These are phyloP conservation scores for Orbilia blumenaviensis DNA, from an alignment of 2,329 filamentous ascomycete species.

Conservation along the genomic window DNA sequence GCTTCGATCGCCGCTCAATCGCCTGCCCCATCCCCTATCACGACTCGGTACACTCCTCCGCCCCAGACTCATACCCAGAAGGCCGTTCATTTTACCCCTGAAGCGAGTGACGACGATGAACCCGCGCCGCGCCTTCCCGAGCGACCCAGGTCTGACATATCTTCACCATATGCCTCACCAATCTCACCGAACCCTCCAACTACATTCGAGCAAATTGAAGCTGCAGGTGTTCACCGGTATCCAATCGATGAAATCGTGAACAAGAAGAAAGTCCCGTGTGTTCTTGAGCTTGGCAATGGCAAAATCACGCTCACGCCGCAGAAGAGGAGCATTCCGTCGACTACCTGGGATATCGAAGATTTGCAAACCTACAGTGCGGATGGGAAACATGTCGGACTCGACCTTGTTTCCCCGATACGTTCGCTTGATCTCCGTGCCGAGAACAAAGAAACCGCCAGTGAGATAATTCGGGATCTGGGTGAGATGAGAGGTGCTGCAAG, in stretches of 20 bases:
- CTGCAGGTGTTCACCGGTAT: slow-evolving; percentile 55
- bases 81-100: slow-evolving; percentile 49
- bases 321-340: slow-evolving; percentile 80
- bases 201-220: slow-evolving; percentile 52
- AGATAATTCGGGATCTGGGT: slow-evolving; percentile 86
- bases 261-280: slow-evolving; percentile 58
- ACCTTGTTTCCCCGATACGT: slow-evolving; percentile 89
- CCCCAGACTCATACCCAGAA: slow-evolving; percentile 43
- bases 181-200: slow-evolving; percentile 41
- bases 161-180: slow-evolving; percentile 38
- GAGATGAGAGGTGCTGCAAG: slow-evolving; percentile 86
- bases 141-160: slow-evolving; percentile 36
- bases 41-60: slow-evolving; percentile 33
- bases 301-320: slow-evolving; percentile 91
- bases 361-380: slow-evolving; percentile 98
- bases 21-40: slow-evolving; percentile 5
- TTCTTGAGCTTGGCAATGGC: slow-evolving; percentile 70
- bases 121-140: slow-evolving; percentile 32
- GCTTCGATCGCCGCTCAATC: slow-evolving; percentile 22
- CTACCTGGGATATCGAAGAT: slow-evolving; percentile 90
- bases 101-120: slow-evolving; percentile 48
- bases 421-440: slow-evolving; percentile 97
- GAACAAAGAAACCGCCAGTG: slow-evolving; percentile 93
- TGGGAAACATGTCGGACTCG: slow-evolving; percentile 96
- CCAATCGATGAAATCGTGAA: slow-evolving; percentile 57